Evolutionary conservation across 306 rosid species (phyloP).

Genomic region (Lablab purpureus): DNA sequence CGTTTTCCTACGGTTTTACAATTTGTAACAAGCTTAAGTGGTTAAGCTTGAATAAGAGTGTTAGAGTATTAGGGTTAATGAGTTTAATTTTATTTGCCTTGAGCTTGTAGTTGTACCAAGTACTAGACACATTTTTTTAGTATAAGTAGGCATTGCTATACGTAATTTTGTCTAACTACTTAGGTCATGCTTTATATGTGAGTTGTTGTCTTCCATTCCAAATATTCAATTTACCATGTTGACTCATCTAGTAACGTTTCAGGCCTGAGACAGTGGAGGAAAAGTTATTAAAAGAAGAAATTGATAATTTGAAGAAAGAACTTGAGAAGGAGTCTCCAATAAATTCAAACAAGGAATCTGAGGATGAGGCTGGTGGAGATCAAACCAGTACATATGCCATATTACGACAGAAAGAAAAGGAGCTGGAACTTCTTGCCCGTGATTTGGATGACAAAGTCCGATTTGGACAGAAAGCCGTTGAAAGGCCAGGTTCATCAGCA

Average conservation of each 20-base stretch:
- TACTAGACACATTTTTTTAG: background rate
- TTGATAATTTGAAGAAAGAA: conserved; percentile 72
- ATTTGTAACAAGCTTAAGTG: conserved; percentile 23
- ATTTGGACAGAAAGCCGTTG: conserved; percentile 87
- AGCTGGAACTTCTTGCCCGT: conserved; percentile 68
- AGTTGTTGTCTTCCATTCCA: conserved; percentile 34
- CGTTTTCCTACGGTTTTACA: conserved; percentile 12
- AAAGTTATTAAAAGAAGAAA: conserved; percentile 78
- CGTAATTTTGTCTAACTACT: conserved; percentile 18
- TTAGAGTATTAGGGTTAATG: background rate
- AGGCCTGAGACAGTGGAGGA: conserved; percentile 87
- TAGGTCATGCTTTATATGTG: conserved; percentile 38
- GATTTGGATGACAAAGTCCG: conserved; percentile 94
- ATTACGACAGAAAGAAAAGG: conserved; percentile 67
- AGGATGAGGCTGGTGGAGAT: conserved; percentile 59
- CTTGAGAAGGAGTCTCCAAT: conserved; percentile 59
- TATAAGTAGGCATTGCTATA: background rate
- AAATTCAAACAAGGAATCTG: conserved; percentile 55
- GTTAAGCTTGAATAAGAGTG: background rate
- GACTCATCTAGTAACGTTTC: conserved; percentile 53
- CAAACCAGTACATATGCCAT: conserved; percentile 45
- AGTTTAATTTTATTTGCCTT: conserved; percentile 1
- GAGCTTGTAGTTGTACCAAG: conserved; percentile 15
- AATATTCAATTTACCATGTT: conserved; percentile 45
- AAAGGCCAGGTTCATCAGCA: conserved; percentile 86